A percentile compares a stretch with the other conserved stretches of the same genome.
These are phyloP conservation scores for Carex kokanica DNA, from an alignment of 176 grass and related monocot genomes.

Conservation along the genomic window DNA sequence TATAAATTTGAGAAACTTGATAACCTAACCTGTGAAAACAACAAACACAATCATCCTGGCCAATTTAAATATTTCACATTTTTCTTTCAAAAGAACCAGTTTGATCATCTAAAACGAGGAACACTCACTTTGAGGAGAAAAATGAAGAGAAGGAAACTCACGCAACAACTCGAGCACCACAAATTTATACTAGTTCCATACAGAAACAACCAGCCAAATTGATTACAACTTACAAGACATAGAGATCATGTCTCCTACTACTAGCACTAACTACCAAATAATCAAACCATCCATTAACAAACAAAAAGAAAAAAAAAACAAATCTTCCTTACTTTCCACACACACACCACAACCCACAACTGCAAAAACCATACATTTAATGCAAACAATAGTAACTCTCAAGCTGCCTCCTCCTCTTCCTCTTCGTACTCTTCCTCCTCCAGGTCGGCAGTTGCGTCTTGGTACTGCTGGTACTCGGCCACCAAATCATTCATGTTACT, in stretches of 20 bases:
- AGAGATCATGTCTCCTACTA: conserved; percentile 9
- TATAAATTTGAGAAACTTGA: background rate
- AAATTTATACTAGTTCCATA: conserved; percentile 7
- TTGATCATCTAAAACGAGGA: background rate
- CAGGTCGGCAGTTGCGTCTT: conserved; percentile 53
- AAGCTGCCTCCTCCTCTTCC: conserved; percentile 43
- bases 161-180: conserved; percentile 7
- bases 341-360: conserved; percentile 24
- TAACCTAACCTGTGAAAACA: background rate
- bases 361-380: conserved; percentile 4
- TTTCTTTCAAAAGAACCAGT: background rate
- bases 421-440: conserved; percentile 61
- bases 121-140: background rate
- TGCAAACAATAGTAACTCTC: background rate
- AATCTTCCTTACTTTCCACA: conserved; percentile 17
- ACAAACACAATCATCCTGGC: background rate
- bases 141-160: background rate
- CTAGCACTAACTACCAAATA: conserved; percentile 16
- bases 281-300: conserved; percentile 20
- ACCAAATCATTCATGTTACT: conserved; percentile 93
- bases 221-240: conserved; percentile 25
- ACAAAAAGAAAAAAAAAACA: background rate
- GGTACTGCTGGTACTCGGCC: conserved; percentile 86
- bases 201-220: conserved; percentile 7
- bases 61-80: background rate